These are phyloP conservation scores for Naematelia encephala DNA, from an alignment of 768 basidiomycete species.

Conservation along the genomic window DNA sequence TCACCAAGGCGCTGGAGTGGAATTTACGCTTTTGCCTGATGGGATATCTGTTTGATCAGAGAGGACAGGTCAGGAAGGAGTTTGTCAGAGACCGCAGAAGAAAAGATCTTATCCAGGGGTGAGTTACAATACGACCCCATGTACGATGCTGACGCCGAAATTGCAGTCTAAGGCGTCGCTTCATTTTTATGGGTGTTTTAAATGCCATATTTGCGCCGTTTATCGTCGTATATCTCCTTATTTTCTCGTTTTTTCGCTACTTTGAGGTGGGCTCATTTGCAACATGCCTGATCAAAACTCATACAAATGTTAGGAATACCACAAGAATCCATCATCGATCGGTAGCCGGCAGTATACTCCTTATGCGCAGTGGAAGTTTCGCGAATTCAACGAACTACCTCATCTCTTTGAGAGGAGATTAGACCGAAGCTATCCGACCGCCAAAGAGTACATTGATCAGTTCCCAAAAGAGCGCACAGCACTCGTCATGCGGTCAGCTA, in stretches of 20 bases:
- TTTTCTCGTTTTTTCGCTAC: slow-evolving; percentile 99
- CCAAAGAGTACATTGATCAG: slow-evolving; percentile 94
- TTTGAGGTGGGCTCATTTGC: slow-evolving; percentile 70
- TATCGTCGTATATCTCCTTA: slow-evolving; percentile 89
- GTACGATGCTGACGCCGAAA: slow-evolving; percentile 5
- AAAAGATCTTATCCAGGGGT: slow-evolving; percentile 77
- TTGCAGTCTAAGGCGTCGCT: slow-evolving; percentile 71
- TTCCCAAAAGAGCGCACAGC: slow-evolving; percentile 94
- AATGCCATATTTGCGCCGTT: slow-evolving; percentile 96
- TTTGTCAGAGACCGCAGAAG: slow-evolving; percentile 85
- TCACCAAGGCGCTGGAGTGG: slow-evolving; percentile 94
- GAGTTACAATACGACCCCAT: slow-evolving; percentile 38
- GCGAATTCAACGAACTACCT: slow-evolving; percentile 97
- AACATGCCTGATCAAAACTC: background rate
- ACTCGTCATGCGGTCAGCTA: slow-evolving; percentile 75
- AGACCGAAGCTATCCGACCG: slow-evolving; percentile 80
- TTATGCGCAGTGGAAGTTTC: slow-evolving; percentile 96
- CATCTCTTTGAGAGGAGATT: slow-evolving; percentile 85
- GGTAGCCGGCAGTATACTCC: slow-evolving; percentile 88
- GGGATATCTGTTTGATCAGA: slow-evolving; percentile 89
- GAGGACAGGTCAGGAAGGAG: slow-evolving; percentile 82
- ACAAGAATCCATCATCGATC: slow-evolving; percentile 94
- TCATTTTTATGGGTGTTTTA: slow-evolving; percentile 94
- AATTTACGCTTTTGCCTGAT: slow-evolving; percentile 92
- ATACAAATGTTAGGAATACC: slow-evolving; percentile 71